These are phyloP conservation scores for Aspergillus candidus DNA, from an alignment of 2,329 filamentous ascomycete genomes.

Conservation along the genomic window DNA sequence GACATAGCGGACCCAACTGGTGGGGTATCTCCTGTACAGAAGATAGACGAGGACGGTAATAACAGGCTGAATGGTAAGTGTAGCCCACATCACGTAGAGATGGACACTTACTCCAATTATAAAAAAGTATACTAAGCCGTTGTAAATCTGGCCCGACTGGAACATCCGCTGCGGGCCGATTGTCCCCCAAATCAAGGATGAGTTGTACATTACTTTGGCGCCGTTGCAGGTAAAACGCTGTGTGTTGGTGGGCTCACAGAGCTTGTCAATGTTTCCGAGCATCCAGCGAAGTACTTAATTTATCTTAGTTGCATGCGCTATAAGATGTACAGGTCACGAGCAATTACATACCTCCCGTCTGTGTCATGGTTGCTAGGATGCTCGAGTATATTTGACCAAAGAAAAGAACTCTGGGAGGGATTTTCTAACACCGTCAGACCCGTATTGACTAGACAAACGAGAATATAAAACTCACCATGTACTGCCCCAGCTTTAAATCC, in stretches of 20 bases:
- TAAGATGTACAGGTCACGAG: too few relatives aligned
- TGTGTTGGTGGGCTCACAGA: conserved; percentile 25
- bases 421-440: too few relatives aligned
- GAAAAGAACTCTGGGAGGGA: conserved; percentile 29
- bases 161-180: conserved; percentile 31
- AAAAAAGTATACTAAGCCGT: conserved; percentile 28
- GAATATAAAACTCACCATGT: conserved; percentile 23
- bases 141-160: conserved; percentile 25
- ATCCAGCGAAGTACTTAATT: conserved; percentile 26
- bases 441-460: too few relatives aligned
- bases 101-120: conserved; percentile 21
- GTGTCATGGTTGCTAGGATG: conserved; percentile 26
- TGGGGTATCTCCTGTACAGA: conserved; percentile 24
- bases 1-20: conserved; percentile 27
- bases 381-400: conserved; percentile 30
- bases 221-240: conserved; percentile 30
- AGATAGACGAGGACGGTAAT: conserved; percentile 25
- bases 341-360: conserved; percentile 24
- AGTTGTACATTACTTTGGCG: conserved; percentile 30
- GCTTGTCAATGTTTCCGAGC: conserved; percentile 23
- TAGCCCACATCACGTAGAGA: neutral
- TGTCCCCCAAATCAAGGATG: conserved; percentile 29
- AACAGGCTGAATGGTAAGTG: conserved; percentile 15
- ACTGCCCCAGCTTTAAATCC: conserved; percentile 29
- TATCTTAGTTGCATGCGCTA: too few relatives aligned